Base-by-base conservation (phyloP, 2,329 filamentous ascomycete genomes). In the Diaporthe citrichinensis region DNA sequence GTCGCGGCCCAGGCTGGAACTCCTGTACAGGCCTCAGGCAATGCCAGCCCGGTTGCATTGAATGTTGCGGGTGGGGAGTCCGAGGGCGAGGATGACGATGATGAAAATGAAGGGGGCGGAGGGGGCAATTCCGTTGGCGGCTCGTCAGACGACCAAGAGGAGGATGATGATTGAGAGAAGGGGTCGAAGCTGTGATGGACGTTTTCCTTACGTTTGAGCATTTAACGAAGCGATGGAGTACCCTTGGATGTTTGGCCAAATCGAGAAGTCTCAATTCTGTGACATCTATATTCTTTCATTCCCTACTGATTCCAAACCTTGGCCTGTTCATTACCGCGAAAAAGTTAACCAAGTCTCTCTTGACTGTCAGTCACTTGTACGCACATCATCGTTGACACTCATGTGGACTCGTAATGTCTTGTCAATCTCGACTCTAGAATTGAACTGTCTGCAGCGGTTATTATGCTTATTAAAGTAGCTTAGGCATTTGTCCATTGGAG, bases 41-140 rank as follows among this genome's bases (percentile, higher is more conserved):
- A 39, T 49, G 65, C 65, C 6, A 53, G 46, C 20, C 65, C 65
- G 9, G 65, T 68, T 12, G 65, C 46, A 6, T 12, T 68, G 8
- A 68, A 68, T n/a, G 65, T 68, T 41, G 65, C 65, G n/a, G 65
- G 65, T 41, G 65, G 65, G n/a, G 46, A n/a, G 8, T 4, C 15
- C 0, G 44, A 68, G 23, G 62, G 23, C 2, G 62, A 68, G 2
- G 62, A 51, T 36, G 62, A 53, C 2, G 46, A 51, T 10, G 62
- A 68, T 5, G 41, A 36, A 4, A n/a, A 39, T 6, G 44, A 23
- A 34, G 28, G 25, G 6, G 44, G 0, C 10, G 39, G 39, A 67
- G 28, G 36, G 15, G 59, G 28, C 9, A 49, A 49, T 28, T 5
- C 61, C 1, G 41, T 15, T 14, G 20, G 6, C 14, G 61, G 61